Conservation (phyloP, 148 eudicot genomes). For the Spergularia bocconei region DNA sequence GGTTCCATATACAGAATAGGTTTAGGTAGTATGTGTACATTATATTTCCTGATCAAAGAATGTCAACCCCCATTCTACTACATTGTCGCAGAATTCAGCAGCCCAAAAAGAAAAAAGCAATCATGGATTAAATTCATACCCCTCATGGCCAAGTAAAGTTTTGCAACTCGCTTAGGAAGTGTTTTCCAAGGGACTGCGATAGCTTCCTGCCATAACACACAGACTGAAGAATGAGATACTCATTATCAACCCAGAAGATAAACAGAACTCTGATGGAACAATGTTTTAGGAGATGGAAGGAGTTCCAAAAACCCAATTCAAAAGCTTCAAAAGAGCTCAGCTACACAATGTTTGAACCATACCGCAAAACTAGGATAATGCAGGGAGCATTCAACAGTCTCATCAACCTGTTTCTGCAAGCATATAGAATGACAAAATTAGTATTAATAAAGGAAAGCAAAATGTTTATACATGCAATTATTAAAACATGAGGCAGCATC, state of each 20-base stretch:
- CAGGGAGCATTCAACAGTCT: slow-evolving; percentile 51
- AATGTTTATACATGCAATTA: background rate
- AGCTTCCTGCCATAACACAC: slow-evolving; percentile 59
- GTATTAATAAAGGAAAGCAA: background rate
- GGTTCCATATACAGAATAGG: background rate
- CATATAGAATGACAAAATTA: background rate
- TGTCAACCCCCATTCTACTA: background rate
- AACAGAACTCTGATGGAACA: background rate
- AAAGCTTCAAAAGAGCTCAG: background rate
- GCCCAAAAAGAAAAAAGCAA: background rate
- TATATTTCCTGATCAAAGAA: background rate
- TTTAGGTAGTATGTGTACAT: background rate
- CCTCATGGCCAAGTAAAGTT: slow-evolving; percentile 90
- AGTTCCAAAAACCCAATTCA: background rate
- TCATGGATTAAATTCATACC: slow-evolving; percentile 38
- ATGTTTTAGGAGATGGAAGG: background rate
- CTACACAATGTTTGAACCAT: slow-evolving; percentile 11
- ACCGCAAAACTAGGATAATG: slow-evolving; percentile 92
- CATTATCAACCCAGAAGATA: background rate
- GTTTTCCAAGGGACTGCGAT: slow-evolving; percentile 73
- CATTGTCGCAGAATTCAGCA: background rate
- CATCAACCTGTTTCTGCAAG: slow-evolving; percentile 69
- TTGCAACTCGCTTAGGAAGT: slow-evolving; percentile 65
- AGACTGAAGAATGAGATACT: background rate
- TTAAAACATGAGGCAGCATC: too few relatives aligned